phyloP scores from a whole-genome alignment of 495 filamentous ascomycete genomes.

The Peziza echinospora region DNA sequence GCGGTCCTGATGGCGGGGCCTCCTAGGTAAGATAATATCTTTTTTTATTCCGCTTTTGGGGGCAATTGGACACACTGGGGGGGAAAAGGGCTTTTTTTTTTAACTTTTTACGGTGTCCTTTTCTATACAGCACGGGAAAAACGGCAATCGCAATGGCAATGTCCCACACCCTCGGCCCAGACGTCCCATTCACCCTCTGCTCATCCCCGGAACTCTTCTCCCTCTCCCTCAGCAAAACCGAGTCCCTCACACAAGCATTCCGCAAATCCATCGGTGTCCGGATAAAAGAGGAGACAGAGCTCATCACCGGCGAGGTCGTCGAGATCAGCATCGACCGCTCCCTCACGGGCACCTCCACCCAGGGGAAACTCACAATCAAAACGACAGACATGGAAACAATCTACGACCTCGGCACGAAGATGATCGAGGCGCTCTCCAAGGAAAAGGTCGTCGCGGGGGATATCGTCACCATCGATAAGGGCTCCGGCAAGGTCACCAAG shows the following conservation, averaged over 20 bases:
- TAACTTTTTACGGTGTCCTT: slow-evolving; percentile 7
- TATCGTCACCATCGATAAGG: slow-evolving; percentile 95
- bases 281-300: slow-evolving; percentile 95
- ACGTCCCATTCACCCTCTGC: slow-evolving; percentile 91
- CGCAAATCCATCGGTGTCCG: slow-evolving; percentile 87
- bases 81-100: no score
- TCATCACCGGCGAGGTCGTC: slow-evolving; percentile 97
- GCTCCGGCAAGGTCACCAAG: slow-evolving; percentile 91
- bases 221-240: slow-evolving; percentile 96
- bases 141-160: slow-evolving; percentile 98
- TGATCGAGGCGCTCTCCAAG: slow-evolving; percentile 98
- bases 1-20: slow-evolving; percentile 91
- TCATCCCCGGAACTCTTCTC: slow-evolving; percentile 94
- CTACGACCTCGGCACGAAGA: slow-evolving; percentile 97
- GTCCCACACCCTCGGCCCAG: slow-evolving; percentile 79
- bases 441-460: slow-evolving; percentile 97
- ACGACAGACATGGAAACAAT: slow-evolving; percentile 99
- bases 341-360: slow-evolving; percentile 82
- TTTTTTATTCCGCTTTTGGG: no score
- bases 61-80: no score
- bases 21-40: slow-evolving; percentile 33
- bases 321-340: slow-evolving; percentile 98
- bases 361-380: slow-evolving; percentile 98
- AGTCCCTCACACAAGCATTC: slow-evolving; percentile 93
- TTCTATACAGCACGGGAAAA: slow-evolving; percentile 55